Conservation (phyloP, 2,329 filamentous ascomycete genomes). For the Microcera coccophila region DNA sequence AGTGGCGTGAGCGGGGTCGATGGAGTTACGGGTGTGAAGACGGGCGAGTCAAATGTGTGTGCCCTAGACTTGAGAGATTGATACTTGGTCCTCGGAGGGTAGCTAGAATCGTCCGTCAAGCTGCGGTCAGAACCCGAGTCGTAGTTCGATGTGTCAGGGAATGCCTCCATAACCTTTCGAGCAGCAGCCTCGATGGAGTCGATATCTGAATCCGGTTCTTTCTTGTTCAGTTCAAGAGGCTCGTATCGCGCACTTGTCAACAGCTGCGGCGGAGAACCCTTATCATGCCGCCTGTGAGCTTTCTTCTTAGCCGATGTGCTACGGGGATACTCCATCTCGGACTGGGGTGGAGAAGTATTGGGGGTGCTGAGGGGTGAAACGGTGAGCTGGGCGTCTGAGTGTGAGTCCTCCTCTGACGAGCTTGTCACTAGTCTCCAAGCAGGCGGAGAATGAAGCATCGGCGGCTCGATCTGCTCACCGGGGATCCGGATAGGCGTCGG, state of each 20-base stretch:
- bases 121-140: slow-evolving; percentile 14
- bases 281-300: slow-evolving; percentile 6
- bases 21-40: not conserved
- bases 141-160: slow-evolving; percentile 25
- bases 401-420: slow-evolving; percentile 35
- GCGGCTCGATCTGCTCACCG: slow-evolving; percentile 8
- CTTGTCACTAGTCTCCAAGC: slow-evolving; percentile 22
- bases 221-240: slow-evolving; percentile 9
- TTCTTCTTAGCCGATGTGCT: slow-evolving; percentile 11
- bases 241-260: slow-evolving; percentile 17
- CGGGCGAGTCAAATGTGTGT: not conserved
- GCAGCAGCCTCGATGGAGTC: slow-evolving; percentile 32
- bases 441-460: slow-evolving; percentile 4
- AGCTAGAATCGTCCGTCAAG: slow-evolving; percentile 6
- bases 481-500: slow-evolving; percentile 4
- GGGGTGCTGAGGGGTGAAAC: slow-evolving; percentile 36
- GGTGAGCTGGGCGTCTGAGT: slow-evolving; percentile 37
- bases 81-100: not conserved
- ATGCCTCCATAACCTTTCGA: slow-evolving; percentile 30
- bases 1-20: not conserved
- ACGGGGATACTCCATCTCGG: slow-evolving; percentile 32
- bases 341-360: slow-evolving; percentile 39
- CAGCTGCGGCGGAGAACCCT: slow-evolving; percentile 20
- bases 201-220: slow-evolving; percentile 14
- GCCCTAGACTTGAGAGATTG: not conserved